Conservation (phyloP, 108 stramenopile genomes). For the Stephanodiscus triporus region DNA sequence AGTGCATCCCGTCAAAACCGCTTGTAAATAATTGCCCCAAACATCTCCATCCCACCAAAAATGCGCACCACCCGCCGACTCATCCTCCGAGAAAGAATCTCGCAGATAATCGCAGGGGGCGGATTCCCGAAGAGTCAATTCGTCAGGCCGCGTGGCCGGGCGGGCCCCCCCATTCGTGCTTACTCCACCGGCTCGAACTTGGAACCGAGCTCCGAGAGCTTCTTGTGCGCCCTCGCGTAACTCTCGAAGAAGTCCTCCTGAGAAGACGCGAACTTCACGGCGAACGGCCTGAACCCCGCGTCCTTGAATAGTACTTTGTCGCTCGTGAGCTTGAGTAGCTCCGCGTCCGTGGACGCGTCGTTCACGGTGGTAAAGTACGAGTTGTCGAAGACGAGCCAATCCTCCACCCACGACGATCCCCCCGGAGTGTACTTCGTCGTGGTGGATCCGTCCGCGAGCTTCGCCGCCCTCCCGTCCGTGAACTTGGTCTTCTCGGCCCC, state of each 20-base stretch:
- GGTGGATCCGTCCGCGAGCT: slow-evolving; percentile 81
- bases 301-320: slow-evolving; percentile 82
- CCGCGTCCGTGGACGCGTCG: slow-evolving; percentile 59
- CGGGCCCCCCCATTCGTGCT: too few relatives aligned
- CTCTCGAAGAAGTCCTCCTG: slow-evolving; percentile 92
- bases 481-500: slow-evolving; percentile 91
- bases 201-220: slow-evolving; percentile 89
- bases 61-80: too few relatives aligned
- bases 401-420: slow-evolving; percentile 84
- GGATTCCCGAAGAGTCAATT: too few relatives aligned
- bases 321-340: slow-evolving; percentile 78
- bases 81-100: too few relatives aligned
- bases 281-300: slow-evolving; percentile 67
- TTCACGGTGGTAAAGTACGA: slow-evolving; percentile 76
- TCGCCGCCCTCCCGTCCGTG: slow-evolving; percentile 85
- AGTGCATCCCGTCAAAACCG: too few relatives aligned
- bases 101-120: too few relatives aligned
- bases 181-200: slow-evolving; percentile 76
- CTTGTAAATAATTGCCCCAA: too few relatives aligned
- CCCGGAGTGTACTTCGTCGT: slow-evolving; percentile 86
- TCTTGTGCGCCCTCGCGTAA: slow-evolving; percentile 92
- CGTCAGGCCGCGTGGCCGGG: too few relatives aligned
- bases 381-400: slow-evolving; percentile 86
- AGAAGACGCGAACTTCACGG: slow-evolving; percentile 81
- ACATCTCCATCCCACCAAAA: too few relatives aligned